phyloP scores from a whole-genome alignment of 208 protist genomes.

The Wallacemonas rigidus region DNA sequence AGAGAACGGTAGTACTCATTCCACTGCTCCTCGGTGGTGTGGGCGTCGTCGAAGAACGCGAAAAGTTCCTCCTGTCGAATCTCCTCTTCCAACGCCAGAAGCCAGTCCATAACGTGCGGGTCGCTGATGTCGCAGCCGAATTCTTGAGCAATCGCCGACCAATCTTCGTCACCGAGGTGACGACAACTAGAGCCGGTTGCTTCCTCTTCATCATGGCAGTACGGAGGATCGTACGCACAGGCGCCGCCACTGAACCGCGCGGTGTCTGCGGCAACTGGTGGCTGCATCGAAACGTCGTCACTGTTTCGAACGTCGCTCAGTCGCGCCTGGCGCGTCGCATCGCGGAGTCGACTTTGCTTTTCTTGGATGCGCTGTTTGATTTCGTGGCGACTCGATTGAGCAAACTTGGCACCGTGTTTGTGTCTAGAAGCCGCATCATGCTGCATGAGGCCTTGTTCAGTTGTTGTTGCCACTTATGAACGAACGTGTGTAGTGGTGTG shows the following conservation, averaged over 20 bases:
- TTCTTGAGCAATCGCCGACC: conserved; percentile 51
- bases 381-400: conserved; percentile 25
- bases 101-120: conserved; percentile 51
- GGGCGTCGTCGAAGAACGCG: conserved; percentile 9
- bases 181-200: not conserved
- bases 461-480: not conserved
- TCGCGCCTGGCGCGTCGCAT: conserved; percentile 21
- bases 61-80: conserved; percentile 54
- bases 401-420: conserved; percentile 10
- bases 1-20: conserved; percentile 10
- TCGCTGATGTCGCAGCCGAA: conserved; percentile 62
- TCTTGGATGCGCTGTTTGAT: conserved; percentile 70
- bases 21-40: conserved; percentile 15
- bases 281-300: not conserved
- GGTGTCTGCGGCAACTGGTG: no score
- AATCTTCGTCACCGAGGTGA: conserved; percentile 31
- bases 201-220: conserved; percentile 1
- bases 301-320: conserved; percentile 26
- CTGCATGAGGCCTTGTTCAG: no score
- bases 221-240: not conserved
- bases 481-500: no score
- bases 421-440: no score
- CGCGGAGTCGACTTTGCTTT: conserved; percentile 32
- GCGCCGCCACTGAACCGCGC: no score
- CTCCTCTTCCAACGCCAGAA: conserved; percentile 79